Evolutionary conservation across 2,329 filamentous ascomycete species (phyloP), one percentile per base, ranked within the genome.

Genomic region (Alternaria angustiovoidea): DNA sequence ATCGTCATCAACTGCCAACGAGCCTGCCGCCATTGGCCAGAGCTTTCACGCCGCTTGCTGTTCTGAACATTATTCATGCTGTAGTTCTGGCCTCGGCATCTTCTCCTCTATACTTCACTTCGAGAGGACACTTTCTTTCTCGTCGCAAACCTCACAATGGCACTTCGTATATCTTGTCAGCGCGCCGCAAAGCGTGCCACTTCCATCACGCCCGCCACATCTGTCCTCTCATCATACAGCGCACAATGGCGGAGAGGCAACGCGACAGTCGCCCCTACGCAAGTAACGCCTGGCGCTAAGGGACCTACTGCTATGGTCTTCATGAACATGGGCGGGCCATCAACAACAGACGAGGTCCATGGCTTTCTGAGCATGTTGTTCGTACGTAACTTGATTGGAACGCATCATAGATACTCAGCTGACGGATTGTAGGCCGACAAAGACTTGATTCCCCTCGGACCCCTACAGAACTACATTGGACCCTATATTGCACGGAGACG

Each of bases 301-400:
- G 94, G 94, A 0, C 93, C 94, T 7, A 99, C 95, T 5, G 95
- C 95, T 43, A 98, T 99, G 88, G 95, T 99, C 14, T 97, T 99
- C 75, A 88, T 99, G 82, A 99, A 99, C 81, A 99, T 99, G 95
- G 95, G 95, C 61, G 95, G 95, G 0, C 95, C 95, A 3, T 91
- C 92, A 1, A 97, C 91, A 4, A 91, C 90, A 5, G 87, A 89
- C 68, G 93, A 99, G 82, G 95, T 99, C 36, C 89, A 90, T 70
- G 88, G 90, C 79, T 99, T 98, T 75, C 82, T 99, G 48, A 95
- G 91, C 78, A 89, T 94, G 70, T 84, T 99, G 68, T 99, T 99
- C 81, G 94, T 96, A 86, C 60, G 91, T 80, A 51, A 43, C 20
- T 24, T 18, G 46, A 28, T 30, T 11, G 42, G 36, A 26, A 42